Evolutionary conservation across 345 rosid species (phyloP).

Genomic region (Erysimum cheiranthoides): DNA sequence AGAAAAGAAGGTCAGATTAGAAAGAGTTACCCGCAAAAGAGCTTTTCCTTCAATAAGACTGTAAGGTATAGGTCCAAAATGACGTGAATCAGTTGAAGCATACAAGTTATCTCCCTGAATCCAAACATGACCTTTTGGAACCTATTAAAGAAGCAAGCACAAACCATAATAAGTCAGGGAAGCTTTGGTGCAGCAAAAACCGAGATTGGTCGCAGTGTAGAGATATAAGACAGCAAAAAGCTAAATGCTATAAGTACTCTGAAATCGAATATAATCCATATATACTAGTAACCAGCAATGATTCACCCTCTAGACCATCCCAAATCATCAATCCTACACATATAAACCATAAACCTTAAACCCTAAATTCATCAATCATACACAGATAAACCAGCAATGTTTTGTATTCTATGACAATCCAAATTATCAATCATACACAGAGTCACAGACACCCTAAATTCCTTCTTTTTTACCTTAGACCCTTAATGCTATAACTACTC

Average conservation of each 20-base stretch:
- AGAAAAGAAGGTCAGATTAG: neutral
- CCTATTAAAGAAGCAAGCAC: slow-evolving; percentile 44
- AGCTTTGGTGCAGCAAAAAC: neutral
- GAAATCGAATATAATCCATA: neutral
- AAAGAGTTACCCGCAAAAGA: slow-evolving; percentile 62
- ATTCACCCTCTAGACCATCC: neutral
- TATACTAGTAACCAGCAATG: neutral
- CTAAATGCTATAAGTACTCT: neutral
- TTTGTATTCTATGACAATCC: neutral
- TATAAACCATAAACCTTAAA: neutral
- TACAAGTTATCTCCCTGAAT: slow-evolving; percentile 87
- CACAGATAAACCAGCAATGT: neutral
- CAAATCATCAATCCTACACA: slow-evolving; percentile 14
- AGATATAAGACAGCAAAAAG: neutral
- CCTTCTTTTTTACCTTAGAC: too few species aligned
- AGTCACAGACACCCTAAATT: neutral
- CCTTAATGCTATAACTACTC: slow-evolving; percentile 13
- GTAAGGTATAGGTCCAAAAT: slow-evolving; percentile 80
- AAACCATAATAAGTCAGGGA: neutral
- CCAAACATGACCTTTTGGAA: slow-evolving; percentile 91
- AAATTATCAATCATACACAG: slow-evolving; percentile 6
- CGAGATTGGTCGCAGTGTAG: neutral
- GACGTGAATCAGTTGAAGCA: slow-evolving; percentile 74
- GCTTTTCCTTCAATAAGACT: slow-evolving; percentile 83
- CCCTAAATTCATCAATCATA: too few species aligned